Evolutionary conservation across 2,329 filamentous ascomycete genomes (phyloP).

Genomic region (Orbilia oligospora): DNA sequence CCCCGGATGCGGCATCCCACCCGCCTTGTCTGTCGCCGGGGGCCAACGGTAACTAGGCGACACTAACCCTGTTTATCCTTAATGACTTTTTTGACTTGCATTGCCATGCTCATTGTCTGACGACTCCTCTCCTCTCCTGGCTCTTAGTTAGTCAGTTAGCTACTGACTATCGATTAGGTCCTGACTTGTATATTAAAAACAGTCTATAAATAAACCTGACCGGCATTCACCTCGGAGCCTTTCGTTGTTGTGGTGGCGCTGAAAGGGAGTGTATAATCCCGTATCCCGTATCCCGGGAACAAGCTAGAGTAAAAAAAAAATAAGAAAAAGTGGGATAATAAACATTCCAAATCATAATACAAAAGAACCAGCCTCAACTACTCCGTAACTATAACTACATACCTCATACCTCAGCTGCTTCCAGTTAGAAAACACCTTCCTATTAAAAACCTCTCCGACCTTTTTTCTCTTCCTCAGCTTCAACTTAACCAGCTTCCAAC

Average conservation of each 20-base stretch:
- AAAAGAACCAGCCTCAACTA: background rate
- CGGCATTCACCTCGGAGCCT: background rate
- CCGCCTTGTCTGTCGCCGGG: background rate
- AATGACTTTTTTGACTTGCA: background rate
- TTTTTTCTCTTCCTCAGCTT: background rate
- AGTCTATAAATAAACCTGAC: conserved; percentile 22
- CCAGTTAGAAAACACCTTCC: background rate
- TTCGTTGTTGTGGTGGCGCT: conserved; percentile 6
- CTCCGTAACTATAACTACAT: no score
- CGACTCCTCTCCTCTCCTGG: background rate
- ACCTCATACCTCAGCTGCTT: background rate
- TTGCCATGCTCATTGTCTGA: background rate
- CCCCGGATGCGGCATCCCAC: background rate
- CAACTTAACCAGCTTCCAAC: no score
- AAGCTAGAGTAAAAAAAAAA: background rate
- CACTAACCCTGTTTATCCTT: background rate
- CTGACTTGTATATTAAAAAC: background rate
- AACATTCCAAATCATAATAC: conserved; percentile 16
- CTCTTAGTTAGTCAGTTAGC: no score
- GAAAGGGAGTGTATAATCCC: background rate
- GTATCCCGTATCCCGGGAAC: background rate
- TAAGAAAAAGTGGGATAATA: background rate
- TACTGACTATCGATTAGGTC: background rate
- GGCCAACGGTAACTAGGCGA: conserved; percentile 27
- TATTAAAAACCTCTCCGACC: background rate